phyloP scores from a whole-genome alignment of 495 filamentous ascomycete genomes.

The Tricharina praecox region DNA sequence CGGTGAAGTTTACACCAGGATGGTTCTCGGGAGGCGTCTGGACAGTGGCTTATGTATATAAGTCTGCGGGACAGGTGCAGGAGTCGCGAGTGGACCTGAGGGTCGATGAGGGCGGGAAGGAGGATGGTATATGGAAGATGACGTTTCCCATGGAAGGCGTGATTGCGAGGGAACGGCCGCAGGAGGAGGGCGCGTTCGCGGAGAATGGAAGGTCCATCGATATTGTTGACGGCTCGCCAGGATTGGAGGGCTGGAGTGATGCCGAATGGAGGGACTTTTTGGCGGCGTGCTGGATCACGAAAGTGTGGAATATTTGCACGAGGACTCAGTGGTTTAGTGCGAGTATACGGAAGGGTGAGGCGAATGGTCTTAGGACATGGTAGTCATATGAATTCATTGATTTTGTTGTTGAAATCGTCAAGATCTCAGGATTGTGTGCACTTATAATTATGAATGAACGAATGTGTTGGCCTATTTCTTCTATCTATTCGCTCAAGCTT shows the following conservation, averaged over 20 bases:
- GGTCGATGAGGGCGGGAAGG: slow-evolving; percentile 17
- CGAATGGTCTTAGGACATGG: slow-evolving; percentile 10
- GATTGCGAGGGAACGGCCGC: slow-evolving; percentile 16
- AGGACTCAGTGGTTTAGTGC: slow-evolving; percentile 12
- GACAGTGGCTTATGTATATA: slow-evolving; percentile 16
- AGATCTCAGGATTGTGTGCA: no score
- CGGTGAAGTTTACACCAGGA: slow-evolving; percentile 11
- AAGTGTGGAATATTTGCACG: slow-evolving; percentile 23
- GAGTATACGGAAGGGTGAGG: slow-evolving; percentile 5
- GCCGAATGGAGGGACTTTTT: slow-evolving; percentile 24
- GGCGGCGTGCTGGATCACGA: slow-evolving; percentile 22
- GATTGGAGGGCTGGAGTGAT: slow-evolving; percentile 17
- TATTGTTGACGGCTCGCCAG: slow-evolving; percentile 18
- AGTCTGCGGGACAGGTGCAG: slow-evolving; percentile 10
- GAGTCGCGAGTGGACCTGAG: slow-evolving; percentile 11
- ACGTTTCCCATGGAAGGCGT: slow-evolving; percentile 16
- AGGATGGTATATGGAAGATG: slow-evolving; percentile 21
- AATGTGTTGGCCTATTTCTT: no score
- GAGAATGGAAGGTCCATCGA: slow-evolving; percentile 24
- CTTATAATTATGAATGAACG: no score
- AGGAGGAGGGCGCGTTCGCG: neutral
- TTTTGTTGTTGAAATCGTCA: no score
- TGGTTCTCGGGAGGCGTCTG: slow-evolving; percentile 19
- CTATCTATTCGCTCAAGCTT: no score
- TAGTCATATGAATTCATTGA: no score